These are phyloP conservation scores for Chaetomium fimeti DNA, from an alignment of 495 filamentous ascomycete genomes.

Conservation along the genomic window DNA sequence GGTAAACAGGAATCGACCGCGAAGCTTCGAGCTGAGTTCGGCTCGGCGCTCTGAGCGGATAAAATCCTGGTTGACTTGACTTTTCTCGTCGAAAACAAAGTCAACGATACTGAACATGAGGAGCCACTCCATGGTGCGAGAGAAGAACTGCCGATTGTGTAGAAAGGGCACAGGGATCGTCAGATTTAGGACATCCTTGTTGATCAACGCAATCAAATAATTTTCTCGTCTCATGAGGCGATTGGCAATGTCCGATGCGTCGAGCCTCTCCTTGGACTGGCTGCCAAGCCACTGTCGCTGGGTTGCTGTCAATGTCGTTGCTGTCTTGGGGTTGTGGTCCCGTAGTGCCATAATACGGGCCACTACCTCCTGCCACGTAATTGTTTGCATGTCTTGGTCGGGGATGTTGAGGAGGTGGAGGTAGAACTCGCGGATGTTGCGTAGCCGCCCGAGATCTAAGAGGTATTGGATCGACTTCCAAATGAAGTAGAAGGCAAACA, in stretches of 20 bases:
- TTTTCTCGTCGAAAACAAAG: conserved; percentile 85
- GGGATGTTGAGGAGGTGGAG: conserved; percentile 79
- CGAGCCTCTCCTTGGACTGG: conserved; percentile 91
- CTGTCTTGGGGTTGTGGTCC: conserved; percentile 83
- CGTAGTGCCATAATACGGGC: conserved; percentile 81
- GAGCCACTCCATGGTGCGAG: conserved; percentile 81
- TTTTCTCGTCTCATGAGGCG: conserved; percentile 95
- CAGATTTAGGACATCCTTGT: conserved; percentile 90
- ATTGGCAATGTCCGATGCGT: conserved; percentile 96
- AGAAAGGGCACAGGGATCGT: conserved; percentile 83
- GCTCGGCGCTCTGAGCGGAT: conserved; percentile 77
- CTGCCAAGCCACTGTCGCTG: conserved; percentile 69
- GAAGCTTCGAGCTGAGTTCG: conserved; percentile 70
- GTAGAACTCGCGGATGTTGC: conserved; percentile 86
- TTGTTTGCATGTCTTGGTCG: conserved; percentile 90
- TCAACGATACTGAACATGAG: conserved; percentile 86
- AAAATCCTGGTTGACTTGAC: conserved; percentile 78
- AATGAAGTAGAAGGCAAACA: conserved; percentile 86
- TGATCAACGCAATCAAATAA: conserved; percentile 92
- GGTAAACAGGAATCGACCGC: conserved; percentile 72
- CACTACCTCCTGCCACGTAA: conserved; percentile 94
- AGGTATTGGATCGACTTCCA: conserved; percentile 72
- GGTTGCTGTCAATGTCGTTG: conserved; percentile 53
- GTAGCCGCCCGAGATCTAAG: conserved; percentile 70
- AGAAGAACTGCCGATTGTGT: conserved; percentile 72